Evolutionary conservation across 768 basidiomycete species (phyloP), one percentile per base, ranked within the genome.

Genomic region (Calocybe gangraenosa): DNA sequence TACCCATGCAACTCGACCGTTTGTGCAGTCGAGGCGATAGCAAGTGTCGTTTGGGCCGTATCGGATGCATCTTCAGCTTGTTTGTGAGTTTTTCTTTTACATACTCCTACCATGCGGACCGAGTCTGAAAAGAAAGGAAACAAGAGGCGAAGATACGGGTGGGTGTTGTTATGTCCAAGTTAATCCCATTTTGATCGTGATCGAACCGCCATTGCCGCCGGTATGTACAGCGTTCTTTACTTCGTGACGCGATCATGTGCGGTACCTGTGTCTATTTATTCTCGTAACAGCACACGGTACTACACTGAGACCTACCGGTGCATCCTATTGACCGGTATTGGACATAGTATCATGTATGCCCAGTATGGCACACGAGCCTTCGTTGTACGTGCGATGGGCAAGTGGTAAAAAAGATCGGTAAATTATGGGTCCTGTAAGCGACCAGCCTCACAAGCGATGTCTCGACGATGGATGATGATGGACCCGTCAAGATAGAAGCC

Each of bases 141-240:
- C 9, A 17, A 17, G 28, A 28, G 25, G 39, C 13, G 23, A n/a
- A 25, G n/a, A 11, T 40, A 30, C 10, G 20, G 33, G 8, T 8
- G 13, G 30, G 5, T 19, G 9, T 28, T 13, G 7, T 10, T 17
- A 15, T 17, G 18, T 2, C 20, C 13, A n/a, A 10, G 10, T 18
- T 19, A 17, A 33, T 20, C 20, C n/a, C 22, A 28, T 39, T 19
- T 18, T 42, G 40, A 32, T 42, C 31, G 30, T 42, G 40, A 42
- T 42, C n/a, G 40, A 33, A 11, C 31, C 5, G 40, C 13, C 14
- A n/a, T 25, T 42, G 41, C 41, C 41, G 41, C 18, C 41, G 41
- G 41, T 34, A 22, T 28, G 25, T 28, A 28, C 25, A 28, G 5
- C 31, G 18, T 7, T n/a, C 14, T 21, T 31, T 20, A 33, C 41